Conservation (phyloP, 495 filamentous ascomycete genomes). For the Baudoinia panamericana region DNA sequence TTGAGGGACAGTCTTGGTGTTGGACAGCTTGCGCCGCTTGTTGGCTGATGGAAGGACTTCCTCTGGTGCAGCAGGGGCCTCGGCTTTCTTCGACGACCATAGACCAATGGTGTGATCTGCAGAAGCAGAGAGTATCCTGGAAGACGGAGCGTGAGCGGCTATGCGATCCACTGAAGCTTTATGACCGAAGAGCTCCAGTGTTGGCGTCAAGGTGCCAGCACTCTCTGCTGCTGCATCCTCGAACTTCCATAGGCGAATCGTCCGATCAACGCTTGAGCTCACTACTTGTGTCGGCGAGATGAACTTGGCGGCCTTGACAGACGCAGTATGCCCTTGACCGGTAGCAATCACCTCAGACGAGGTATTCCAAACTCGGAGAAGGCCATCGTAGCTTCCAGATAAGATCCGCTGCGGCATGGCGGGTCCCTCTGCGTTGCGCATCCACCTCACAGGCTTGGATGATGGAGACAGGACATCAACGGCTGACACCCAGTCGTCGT, state of each 20-base stretch:
- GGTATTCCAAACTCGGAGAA: conserved; percentile 77
- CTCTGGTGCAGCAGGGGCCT: conserved; percentile 55
- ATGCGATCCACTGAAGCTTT: conserved; percentile 58
- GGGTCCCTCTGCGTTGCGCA: conserved; percentile 30
- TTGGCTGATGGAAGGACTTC: conserved; percentile 47
- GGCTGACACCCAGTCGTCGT: conserved; percentile 92
- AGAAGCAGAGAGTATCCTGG: conserved; percentile 69
- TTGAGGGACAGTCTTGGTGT: conserved; percentile 46
- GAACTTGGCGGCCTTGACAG: conserved; percentile 70
- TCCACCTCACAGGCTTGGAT: conserved; percentile 48
- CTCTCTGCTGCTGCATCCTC: conserved; percentile 32
- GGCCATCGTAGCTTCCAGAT: conserved; percentile 81
- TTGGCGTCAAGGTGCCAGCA: conserved; percentile 52
- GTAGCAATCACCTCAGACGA: conserved; percentile 61
- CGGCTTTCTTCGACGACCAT: conserved; percentile 66
- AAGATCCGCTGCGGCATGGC: conserved; percentile 61
- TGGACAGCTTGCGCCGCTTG: conserved; percentile 68
- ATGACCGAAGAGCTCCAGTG: conserved; percentile 81
- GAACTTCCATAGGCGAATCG: conserved; percentile 80
- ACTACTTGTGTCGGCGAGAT: conserved; percentile 61
- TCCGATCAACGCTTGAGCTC: conserved; percentile 69
- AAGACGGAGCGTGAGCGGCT: conserved; percentile 60
- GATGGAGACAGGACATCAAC: conserved; percentile 68
- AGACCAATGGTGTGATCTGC: conserved; percentile 66
- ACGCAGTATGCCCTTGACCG: conserved; percentile 57